Evolutionary conservation across 495 filamentous ascomycete genomes (phyloP), one percentile per base, ranked within the genome.

Genomic region (Cryomyces minteri): DNA sequence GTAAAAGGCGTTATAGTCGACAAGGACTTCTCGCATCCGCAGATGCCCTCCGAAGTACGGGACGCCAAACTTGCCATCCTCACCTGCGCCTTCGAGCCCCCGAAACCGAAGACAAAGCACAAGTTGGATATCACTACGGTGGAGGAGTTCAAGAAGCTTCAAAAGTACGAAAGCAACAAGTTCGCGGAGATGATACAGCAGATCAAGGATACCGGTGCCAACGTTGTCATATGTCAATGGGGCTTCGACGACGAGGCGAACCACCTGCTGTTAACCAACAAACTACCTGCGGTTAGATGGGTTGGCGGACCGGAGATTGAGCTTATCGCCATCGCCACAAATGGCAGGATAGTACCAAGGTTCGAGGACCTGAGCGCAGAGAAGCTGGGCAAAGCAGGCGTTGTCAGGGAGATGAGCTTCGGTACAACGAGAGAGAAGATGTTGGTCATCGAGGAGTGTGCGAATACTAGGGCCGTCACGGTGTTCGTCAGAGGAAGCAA

Each of bases 81-180:
- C 40, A 99, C 90, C 39, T 99, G 90, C 60, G 87, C 90, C 1
- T 96, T 99, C 62, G 90, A 99, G 67, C 90, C 90, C n/a, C 90
- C 90, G 11, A 99, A 99, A 72, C 90, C 90, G 41, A 99, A 99
- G 77, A 99, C 90, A 29, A 99, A 99, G 74, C 90, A 99, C 67
- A 94, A 94, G 73, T 73, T 99, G 31, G 92, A 99, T 54, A 99
- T 99, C 60, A 92, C 87, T 46, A 83, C 77, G 41, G 88, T 99
- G 7, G 88, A 95, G 48, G 90, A 99, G 63, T 99, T 93, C 69
- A 94, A 90, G 70, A 86, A 84, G 58, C 66, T 99, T 48, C 90
- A 99, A 56, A 82, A 71, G 39, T 99, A 99, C 63, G 90, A 99
- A 64, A 78, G 75, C 48, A 77, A 82, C 59, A 99, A 94, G 63